phyloP scores from a whole-genome alignment of 179 eudicot genomes.

The Spergularia azorica region DNA sequence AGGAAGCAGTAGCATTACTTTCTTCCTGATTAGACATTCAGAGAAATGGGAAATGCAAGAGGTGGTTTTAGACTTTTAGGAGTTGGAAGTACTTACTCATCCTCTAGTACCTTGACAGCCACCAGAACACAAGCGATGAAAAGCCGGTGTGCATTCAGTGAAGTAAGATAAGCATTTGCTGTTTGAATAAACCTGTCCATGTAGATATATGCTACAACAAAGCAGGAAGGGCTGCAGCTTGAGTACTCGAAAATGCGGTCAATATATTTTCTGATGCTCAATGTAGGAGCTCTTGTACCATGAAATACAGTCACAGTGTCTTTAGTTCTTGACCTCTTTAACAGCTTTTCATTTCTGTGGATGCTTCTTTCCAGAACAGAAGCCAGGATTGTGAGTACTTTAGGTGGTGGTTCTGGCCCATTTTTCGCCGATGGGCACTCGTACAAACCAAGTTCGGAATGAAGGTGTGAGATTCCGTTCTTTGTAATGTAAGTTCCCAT shows the following conservation, averaged over 20 bases:
- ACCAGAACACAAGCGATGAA: conserved; percentile 32
- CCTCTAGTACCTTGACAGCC: conserved; percentile 34
- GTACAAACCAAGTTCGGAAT: conserved; percentile 19
- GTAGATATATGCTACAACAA: conserved; percentile 37
- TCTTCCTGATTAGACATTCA: too few relatives aligned
- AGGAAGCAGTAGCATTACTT: too few relatives aligned
- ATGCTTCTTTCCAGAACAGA: conserved; percentile 26
- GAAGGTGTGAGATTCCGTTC: conserved; percentile 7
- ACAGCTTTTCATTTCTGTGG: conserved; percentile 26
- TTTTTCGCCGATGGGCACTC: conserved; percentile 1
- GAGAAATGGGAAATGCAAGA: too few relatives aligned
- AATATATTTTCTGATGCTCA: conserved; percentile 26
- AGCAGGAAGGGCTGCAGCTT: conserved; percentile 36
- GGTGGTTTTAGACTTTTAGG: too few relatives aligned
- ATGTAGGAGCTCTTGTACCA: conserved; percentile 30
- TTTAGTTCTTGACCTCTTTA: conserved; percentile 25
- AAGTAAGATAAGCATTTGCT: conserved; percentile 20
- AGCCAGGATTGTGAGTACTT: conserved; percentile 23
- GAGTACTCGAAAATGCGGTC: conserved; percentile 34
- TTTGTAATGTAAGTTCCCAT: conserved; percentile 28
- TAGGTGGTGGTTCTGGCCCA: conserved; percentile 22
- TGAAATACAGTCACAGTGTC: conserved; percentile 28
- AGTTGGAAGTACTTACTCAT: conserved; percentile 27
- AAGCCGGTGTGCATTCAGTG: conserved; percentile 34
- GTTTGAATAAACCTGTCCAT: conserved; percentile 24